phyloP scores from a whole-genome alignment of 2,329 filamentous ascomycete species.

The Nemania sp. region DNA sequence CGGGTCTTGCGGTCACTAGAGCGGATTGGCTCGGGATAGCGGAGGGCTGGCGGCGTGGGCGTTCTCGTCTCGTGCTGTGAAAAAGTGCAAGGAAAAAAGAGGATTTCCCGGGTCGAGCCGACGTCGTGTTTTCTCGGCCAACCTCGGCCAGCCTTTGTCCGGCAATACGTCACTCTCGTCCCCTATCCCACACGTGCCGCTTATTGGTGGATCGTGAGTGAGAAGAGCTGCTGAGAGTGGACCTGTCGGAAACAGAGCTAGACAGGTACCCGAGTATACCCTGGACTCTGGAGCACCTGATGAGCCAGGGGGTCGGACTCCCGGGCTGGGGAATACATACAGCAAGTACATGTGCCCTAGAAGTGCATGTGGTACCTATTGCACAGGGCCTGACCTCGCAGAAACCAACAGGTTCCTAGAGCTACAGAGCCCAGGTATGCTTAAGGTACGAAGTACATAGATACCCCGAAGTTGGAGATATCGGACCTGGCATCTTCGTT shows the following conservation, averaged over 20 bases:
- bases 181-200: constrained; percentile 13
- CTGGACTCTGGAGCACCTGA: no score
- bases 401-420: no score
- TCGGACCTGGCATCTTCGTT: constrained; percentile 14
- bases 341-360: no score
- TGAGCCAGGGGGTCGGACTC: no score
- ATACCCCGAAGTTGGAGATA: no score
- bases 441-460: no score
- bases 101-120: constrained; percentile 42
- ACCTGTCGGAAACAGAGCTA: not conserved
- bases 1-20: constrained; percentile 2
- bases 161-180: constrained; percentile 34
- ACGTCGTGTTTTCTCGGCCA: constrained; percentile 31
- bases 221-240: not conserved
- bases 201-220: constrained; percentile 24
- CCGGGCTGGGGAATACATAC: no score
- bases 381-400: no score
- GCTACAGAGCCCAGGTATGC: no score
- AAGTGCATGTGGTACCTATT: no score
- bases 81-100: constrained; percentile 41
- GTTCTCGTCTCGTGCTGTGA: constrained; percentile 3
- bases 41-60: constrained; percentile 10
- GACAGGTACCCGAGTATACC: not conserved
- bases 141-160: constrained; percentile 26
- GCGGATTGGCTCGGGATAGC: constrained; percentile 23